Evolutionary conservation across 768 basidiomycete species (phyloP).

Genomic region (Serendipita sp.): DNA sequence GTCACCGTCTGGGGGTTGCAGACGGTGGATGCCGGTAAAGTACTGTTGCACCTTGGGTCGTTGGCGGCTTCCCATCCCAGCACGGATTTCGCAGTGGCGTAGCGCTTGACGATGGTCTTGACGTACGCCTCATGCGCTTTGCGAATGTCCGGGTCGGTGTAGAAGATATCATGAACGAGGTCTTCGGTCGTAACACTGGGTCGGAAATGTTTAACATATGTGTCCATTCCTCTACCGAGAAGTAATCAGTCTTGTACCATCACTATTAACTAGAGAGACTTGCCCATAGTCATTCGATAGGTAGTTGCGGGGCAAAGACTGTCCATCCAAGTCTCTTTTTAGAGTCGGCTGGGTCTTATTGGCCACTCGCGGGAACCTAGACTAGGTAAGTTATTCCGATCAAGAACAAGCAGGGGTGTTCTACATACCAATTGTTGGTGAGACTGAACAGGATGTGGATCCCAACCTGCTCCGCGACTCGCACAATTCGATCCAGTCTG

Average conservation of each 20-base stretch:
- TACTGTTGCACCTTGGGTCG: conserved; percentile 34
- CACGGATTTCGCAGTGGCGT: conserved; percentile 29
- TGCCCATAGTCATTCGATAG: conserved; percentile 50
- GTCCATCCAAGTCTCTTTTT: neutral
- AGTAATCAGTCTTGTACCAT: conserved; percentile 10
- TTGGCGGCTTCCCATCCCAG: conserved; percentile 51
- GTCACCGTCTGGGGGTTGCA: conserved; percentile 30
- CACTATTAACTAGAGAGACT: conserved; percentile 13
- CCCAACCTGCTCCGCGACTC: conserved; percentile 37
- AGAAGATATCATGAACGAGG: conserved; percentile 41
- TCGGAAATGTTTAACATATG: conserved; percentile 38
- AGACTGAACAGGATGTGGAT: conserved; percentile 39
- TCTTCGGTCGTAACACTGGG: conserved; percentile 17
- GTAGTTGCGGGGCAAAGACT: conserved; percentile 32
- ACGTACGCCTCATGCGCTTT: conserved; percentile 14
- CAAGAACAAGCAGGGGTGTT: too few relatives aligned
- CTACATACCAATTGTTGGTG: conserved; percentile 43
- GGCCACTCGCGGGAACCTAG: conserved; percentile 10
- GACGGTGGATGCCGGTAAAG: neutral
- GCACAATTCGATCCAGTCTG: conserved; percentile 42
- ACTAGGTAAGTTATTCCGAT: neutral
- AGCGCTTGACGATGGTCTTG: conserved; percentile 39
- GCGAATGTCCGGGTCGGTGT: conserved; percentile 27
- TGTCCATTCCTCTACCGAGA: conserved; percentile 44
- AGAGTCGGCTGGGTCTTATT: conserved; percentile 20